Evolutionary conservation across 148 eudicot genomes (phyloP).

Genomic region (Selenicereus undatus): DNA sequence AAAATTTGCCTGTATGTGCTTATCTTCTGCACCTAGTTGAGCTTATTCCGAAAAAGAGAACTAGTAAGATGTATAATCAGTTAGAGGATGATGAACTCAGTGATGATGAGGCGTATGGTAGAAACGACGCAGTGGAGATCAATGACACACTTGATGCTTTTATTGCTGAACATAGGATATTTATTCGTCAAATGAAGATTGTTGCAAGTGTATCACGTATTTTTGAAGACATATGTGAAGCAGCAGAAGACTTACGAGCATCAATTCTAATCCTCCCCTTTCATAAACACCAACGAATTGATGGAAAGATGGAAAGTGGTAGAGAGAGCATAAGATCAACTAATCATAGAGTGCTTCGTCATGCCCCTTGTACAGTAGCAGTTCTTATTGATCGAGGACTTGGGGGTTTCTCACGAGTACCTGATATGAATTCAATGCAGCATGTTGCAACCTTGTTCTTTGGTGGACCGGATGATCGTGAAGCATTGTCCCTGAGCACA

Average conservation of each 20-base stretch:
- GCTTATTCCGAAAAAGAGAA: slow-evolving; percentile 63
- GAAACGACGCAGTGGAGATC: slow-evolving; percentile 79
- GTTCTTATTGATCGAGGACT: slow-evolving; percentile 77
- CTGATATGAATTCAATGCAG: slow-evolving; percentile 48
- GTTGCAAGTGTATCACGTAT: slow-evolving; percentile 55
- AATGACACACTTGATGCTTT: slow-evolving; percentile 65
- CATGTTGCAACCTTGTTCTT: slow-evolving; percentile 77
- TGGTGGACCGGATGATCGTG: slow-evolving; percentile 94
- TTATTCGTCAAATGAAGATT: slow-evolving; percentile 57
- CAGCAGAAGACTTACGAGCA: slow-evolving; percentile 67
- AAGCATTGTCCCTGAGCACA: slow-evolving; percentile 73
- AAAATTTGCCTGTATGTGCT: slow-evolving; percentile 57
- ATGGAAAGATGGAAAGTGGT: slow-evolving; percentile 80
- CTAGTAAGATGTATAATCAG: slow-evolving; percentile 62
- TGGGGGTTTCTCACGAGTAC: slow-evolving; percentile 33
- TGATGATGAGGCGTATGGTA: slow-evolving; percentile 84
- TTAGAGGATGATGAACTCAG: slow-evolving; percentile 77
- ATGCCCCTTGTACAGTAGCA: slow-evolving; percentile 78
- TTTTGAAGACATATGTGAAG: slow-evolving; percentile 62
- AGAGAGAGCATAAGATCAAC: slow-evolving; percentile 72
- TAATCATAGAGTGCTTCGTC: slow-evolving; percentile 76
- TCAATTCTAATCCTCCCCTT: slow-evolving; percentile 72
- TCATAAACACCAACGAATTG: slow-evolving; percentile 89
- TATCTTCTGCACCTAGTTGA: slow-evolving; percentile 75
- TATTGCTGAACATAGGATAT: slow-evolving; percentile 48